Conservation (phyloP, 352 stramenopile species). For the Albugo laibachii region DNA sequence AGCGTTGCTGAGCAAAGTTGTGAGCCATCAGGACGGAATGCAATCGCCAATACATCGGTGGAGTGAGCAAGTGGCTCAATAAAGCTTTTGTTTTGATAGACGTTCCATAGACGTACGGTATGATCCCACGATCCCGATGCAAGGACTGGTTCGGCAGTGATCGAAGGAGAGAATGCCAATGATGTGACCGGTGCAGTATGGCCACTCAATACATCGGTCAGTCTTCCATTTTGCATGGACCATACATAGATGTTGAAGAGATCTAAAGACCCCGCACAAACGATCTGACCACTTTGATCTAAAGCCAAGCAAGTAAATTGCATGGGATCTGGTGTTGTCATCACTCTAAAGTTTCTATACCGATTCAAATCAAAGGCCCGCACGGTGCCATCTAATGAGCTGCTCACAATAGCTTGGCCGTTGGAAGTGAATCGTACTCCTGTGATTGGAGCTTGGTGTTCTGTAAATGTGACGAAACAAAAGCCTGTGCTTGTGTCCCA, state of each 20-base stretch:
- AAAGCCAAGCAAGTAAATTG: constrained; percentile 96
- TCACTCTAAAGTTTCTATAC: constrained; percentile 98
- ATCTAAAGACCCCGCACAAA: constrained; percentile 88
- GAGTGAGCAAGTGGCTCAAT: constrained; percentile 93
- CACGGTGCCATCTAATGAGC: constrained; percentile 97
- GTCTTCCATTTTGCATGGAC: constrained; percentile 90
- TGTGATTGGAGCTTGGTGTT: constrained; percentile 94
- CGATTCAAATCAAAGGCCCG: constrained; percentile 96
- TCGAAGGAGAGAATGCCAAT: constrained; percentile 81
- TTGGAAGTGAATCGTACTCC: constrained; percentile 88
- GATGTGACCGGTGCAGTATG: constrained; percentile 94
- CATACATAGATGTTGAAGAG: constrained; percentile 97
- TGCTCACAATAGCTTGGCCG: constrained; percentile 86
- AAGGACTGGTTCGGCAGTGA: constrained; percentile 68
- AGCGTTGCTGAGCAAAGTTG: constrained; percentile 91
- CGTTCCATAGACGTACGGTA: constrained; percentile 96
- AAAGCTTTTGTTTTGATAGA: constrained; percentile 91
- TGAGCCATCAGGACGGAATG: constrained; percentile 93
- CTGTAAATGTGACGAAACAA: constrained; percentile 97
- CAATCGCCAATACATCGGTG: constrained; percentile 91
- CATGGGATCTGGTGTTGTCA: constrained; percentile 90
- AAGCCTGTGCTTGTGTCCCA: constrained; percentile 97
- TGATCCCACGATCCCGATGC: constrained; percentile 97
- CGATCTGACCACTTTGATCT: constrained; percentile 93
- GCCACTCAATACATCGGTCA: constrained; percentile 95